Evolutionary conservation across 2,329 filamentous ascomycete species (phyloP).

Genomic region (Clonostachys sp.): DNA sequence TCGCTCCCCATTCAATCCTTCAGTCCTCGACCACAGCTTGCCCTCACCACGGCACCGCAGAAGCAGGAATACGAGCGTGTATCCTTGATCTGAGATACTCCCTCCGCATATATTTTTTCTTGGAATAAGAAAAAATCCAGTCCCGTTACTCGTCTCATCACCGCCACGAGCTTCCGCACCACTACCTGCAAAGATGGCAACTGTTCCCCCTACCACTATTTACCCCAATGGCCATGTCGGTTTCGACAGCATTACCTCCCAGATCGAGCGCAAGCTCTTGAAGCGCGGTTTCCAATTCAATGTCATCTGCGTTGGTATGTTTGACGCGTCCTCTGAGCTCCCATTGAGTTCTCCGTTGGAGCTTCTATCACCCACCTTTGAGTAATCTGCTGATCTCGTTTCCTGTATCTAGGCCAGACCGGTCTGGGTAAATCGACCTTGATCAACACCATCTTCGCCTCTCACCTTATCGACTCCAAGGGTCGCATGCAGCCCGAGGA

Average conservation of each 20-base stretch:
- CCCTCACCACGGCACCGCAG: background rate
- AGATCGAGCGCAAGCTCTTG: constrained; percentile 99
- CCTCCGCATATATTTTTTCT: constrained; percentile 4
- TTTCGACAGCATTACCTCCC: constrained; percentile 99
- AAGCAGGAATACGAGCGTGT: background rate
- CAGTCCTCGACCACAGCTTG: constrained; percentile 1
- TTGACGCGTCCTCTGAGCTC: background rate
- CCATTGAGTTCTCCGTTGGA: background rate
- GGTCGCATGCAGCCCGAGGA: constrained; percentile 90
- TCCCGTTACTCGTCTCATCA: constrained; percentile 11
- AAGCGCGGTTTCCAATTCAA: constrained; percentile 99
- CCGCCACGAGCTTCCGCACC: background rate
- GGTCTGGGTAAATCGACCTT: constrained; percentile 97
- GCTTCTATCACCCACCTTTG: too few species aligned
- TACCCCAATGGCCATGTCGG: constrained; percentile 98
- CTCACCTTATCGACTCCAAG: constrained; percentile 98
- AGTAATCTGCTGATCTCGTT: constrained; percentile 6
- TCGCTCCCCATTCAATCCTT: background rate
- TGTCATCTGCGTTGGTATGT: constrained; percentile 97
- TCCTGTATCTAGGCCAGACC: constrained; percentile 70
- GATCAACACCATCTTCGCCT: constrained; percentile 99
- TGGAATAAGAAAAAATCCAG: constrained; percentile 4
- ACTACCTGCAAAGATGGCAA: constrained; percentile 38
- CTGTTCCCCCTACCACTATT: constrained; percentile 66
- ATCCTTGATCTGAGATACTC: background rate